A percentile compares a stretch with the other conserved stretches of the same genome.
phyloP scores from a whole-genome alignment of 2,329 filamentous ascomycete genomes.

The Aspergillus phoenicis region DNA sequence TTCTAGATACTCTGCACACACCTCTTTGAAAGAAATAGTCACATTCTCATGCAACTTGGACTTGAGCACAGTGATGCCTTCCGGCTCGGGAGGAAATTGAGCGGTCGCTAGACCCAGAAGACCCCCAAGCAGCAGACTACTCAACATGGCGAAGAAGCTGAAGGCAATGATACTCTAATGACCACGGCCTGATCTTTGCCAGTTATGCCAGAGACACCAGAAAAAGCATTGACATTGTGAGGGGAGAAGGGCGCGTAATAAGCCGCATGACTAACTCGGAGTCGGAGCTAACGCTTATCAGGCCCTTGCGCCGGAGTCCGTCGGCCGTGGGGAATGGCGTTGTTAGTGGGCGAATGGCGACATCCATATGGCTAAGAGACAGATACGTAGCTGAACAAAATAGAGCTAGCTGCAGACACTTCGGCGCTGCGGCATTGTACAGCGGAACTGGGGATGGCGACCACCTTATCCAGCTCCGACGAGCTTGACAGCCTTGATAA shows the following conservation, averaged over 20 bases:
- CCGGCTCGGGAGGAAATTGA: slow-evolving; percentile 1
- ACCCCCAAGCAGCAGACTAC: not conserved
- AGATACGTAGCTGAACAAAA: too few relatives aligned
- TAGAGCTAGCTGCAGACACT: too few relatives aligned
- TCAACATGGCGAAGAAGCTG: not conserved
- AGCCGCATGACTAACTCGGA: not conserved
- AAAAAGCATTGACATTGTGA: not conserved
- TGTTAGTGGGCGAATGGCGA: not conserved
- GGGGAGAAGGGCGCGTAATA: not conserved
- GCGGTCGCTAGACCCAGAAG: not conserved
- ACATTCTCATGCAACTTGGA: slow-evolving; percentile 6
- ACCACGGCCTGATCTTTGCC: not conserved
- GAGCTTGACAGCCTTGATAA: too few relatives aligned
- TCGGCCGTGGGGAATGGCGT: not conserved
- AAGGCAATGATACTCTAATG: not conserved
- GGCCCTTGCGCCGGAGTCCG: not conserved
- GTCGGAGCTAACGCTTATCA: not conserved
- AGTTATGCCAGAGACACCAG: too few relatives aligned
- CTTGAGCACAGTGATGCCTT: not conserved
- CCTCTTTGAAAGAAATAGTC: slow-evolving; percentile 3
- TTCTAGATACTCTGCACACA: not conserved
- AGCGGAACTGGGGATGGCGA: too few relatives aligned
- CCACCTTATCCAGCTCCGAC: too few relatives aligned
- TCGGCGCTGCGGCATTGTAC: too few relatives aligned
- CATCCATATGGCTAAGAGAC: not conserved